Percentiles rank a stretch among this genome's conserved stretches.
Evolutionary conservation across 805 yeast species (phyloP).

Genomic region (Clavispora santaluciae): DNA sequence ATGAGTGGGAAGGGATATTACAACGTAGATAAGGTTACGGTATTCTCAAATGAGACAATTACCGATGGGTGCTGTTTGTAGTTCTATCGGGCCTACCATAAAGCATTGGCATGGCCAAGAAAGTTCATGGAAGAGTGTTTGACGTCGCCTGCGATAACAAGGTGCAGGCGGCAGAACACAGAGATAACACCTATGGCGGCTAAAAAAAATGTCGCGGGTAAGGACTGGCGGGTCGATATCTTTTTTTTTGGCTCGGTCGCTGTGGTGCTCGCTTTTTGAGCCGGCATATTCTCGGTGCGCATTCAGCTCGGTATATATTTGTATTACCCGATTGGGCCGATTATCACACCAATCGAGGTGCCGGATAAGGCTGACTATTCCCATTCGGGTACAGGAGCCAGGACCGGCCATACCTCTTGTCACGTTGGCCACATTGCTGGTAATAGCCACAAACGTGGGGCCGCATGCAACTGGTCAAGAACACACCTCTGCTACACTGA

Average conservation of each 20-base stretch:
- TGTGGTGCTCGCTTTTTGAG: neutral
- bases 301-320: neutral
- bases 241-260: neutral
- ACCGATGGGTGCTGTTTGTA: too few species aligned
- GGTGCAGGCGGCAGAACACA: constrained; percentile 1
- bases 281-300: neutral
- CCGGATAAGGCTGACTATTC: neutral
- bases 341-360: neutral
- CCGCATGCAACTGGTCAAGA: too few species aligned
- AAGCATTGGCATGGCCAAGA: neutral
- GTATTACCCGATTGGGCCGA: constrained; percentile 1
- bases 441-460: too few species aligned
- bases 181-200: neutral
- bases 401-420: neutral
- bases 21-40: too few species aligned
- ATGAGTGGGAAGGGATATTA: too few species aligned
- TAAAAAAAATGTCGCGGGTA: neutral
- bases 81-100: neutral
- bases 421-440: too few species aligned
- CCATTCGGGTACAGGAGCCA: neutral
- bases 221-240: neutral
- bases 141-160: neutral
- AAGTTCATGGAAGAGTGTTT: neutral
- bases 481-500: neutral
- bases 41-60: too few species aligned